Base-by-base conservation (phyloP, 345 rosid genomes). In the Nephelium lappaceum region DNA sequence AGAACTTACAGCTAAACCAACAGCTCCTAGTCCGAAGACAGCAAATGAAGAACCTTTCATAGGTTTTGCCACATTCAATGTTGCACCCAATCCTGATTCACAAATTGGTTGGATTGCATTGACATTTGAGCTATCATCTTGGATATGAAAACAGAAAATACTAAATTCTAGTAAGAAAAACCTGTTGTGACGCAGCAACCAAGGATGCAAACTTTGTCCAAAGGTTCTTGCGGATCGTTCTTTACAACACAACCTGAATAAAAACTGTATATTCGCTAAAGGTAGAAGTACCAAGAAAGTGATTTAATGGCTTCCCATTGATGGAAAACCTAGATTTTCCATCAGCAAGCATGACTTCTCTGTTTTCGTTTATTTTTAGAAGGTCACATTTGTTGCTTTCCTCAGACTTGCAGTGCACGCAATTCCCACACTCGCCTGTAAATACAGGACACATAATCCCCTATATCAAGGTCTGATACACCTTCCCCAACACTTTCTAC, bases 401-500 rank as follows among this genome's bases (percentile, higher is more conserved):
- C 18, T 72, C 78, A 1, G 86, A 87, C 45, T 72, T 79, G 74
- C 90, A 85, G 49, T 85, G 88, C 51, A 75, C 64, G 63, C 88
- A 87, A 8, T 83, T 81, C 42, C 77, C 72, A 61, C 90, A 87
- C 61, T 87, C 90, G 66, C 88, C 86, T 3, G 86, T 83, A 77
- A 87, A 87, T 60, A 87, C 85, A 87, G 38, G 85, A 88, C 8
- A 87, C 88, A 31, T 83, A 84, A 70, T 87, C 90, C 3, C 90
- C 86, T 0, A 82, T 84, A 5, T 83, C 63, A 11, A 87, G 85
- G 11, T 78, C 83, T 6, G 73, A 57, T 73, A 87, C 90, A 3
- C 87, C 90, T 38, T 79, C 85, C n/a, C 88, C 88, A 3, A 80
- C 73, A 10, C 85, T 87, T 57, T 87, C 85, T 12, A 85, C 88